These are phyloP conservation scores for Chrysosporium queenslandicum DNA, from an alignment of 2,329 filamentous ascomycete species.

Conservation along the genomic window DNA sequence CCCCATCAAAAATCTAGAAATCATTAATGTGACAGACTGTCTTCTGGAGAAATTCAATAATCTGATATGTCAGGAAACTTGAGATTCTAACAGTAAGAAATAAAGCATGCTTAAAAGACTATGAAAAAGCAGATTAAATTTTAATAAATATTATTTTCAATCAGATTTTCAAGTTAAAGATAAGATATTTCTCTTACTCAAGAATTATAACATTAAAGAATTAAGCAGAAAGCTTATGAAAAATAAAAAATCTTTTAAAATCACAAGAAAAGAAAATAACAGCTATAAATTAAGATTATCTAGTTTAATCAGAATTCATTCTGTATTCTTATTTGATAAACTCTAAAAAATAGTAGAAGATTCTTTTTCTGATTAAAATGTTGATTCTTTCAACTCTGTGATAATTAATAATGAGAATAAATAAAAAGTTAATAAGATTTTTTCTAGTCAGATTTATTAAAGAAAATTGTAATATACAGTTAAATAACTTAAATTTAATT, in stretches of 20 bases:
- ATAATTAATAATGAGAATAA: not conserved
- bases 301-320: not conserved
- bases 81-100: too few relatives aligned
- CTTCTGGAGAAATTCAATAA: too few relatives aligned
- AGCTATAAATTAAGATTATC: not conserved
- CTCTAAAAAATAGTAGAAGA: not conserved
- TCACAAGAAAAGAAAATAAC: not conserved
- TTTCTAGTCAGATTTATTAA: too few relatives aligned
- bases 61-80: too few relatives aligned
- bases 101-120: not conserved
- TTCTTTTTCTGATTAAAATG: not conserved
- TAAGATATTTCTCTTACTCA: not conserved
- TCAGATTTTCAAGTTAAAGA: not conserved
- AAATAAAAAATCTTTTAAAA: not conserved
- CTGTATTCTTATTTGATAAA: not conserved
- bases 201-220: not conserved
- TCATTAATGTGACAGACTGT: too few relatives aligned
- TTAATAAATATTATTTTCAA: not conserved
- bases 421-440: not conserved
- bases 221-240: not conserved
- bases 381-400: not conserved
- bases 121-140: not conserved
- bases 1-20: too few relatives aligned
- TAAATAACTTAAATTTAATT: not conserved
- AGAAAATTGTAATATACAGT: not conserved